A percentile compares a stretch with the other conserved stretches of the same genome.
Conservation (phyloP, 345 rosid genomes). For the Eucalyptus cladocalyx region DNA sequence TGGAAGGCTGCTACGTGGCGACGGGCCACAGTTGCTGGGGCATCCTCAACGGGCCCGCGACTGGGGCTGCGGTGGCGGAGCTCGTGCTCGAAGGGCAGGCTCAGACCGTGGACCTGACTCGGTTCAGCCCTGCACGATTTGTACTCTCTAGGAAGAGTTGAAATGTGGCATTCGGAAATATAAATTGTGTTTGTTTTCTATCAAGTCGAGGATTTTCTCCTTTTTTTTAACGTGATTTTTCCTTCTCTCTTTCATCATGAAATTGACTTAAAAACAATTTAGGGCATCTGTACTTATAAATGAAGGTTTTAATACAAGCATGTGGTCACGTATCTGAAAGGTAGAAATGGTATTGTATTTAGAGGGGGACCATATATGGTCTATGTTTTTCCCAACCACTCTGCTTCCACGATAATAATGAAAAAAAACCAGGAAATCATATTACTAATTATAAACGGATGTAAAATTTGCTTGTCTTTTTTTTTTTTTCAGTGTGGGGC, state of each 20-base stretch:
- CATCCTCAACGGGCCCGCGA: conserved; percentile 80
- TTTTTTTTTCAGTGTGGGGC: fast-evolving
- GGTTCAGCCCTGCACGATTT: conserved; percentile 76
- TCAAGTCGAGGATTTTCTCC: not conserved
- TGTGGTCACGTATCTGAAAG: not conserved
- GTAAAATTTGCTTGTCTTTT: not conserved
- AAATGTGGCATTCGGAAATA: not conserved
- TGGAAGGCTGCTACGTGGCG: conserved; percentile 62
- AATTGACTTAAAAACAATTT: not conserved
- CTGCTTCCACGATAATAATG: not conserved
- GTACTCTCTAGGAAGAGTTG: not conserved
- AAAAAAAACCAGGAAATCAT: not conserved
- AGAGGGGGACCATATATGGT: not conserved
- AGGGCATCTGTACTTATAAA: not conserved
- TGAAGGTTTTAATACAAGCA: not conserved
- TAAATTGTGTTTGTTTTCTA: not conserved
- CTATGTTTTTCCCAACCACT: not conserved
- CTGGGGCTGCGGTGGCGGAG: conserved; percentile 84
- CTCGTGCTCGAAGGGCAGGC: conserved; percentile 59
- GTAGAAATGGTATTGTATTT: not conserved
- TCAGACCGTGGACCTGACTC: conserved; percentile 43
- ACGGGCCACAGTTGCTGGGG: conserved; percentile 96
- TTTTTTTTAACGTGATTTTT: not conserved
- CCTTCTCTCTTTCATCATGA: not conserved
- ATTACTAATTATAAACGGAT: not conserved